Base-by-base conservation (phyloP, 108 stramenopile species). In the Nitzschia inconspicua region DNA sequence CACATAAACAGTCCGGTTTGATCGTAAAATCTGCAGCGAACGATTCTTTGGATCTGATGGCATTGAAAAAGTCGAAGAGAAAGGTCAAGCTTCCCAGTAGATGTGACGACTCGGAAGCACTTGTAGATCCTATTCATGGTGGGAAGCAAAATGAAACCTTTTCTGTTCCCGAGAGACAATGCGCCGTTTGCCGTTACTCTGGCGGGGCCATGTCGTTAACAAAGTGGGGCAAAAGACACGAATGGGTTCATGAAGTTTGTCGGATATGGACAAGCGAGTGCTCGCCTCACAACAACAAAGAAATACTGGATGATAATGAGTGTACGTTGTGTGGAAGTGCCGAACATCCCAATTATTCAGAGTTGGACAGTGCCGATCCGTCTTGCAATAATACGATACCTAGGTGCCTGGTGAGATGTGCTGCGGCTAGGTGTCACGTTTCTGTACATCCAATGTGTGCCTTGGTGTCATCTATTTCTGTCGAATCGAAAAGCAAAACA, bases 381-480 rank as follows among this genome's bases (percentile, higher is more conserved):
- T 23, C 28, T 16, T 4, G n/a, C 2, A 43, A 27, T 5, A 58
- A 5, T 4, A 6, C 6, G 3, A 31, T 22, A 18, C n/a, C 47
- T 26, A 51, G 44, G 3, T 59, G 72, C 49, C 47, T 90, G 10
- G 70, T 80, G 31, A 75, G 57, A 56, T 90, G 89, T 64, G 83
- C 85, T 37, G 85, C 85, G 20, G 40, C 60, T 22, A 68, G 85
- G 29, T 90, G 89, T 55, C 72, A 52, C 20, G 62, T 86, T 14
- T 55, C 66, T 16, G 86, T 90, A 44, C 89, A 90, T 74, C 85
- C 89, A 8, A 85, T 86, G 83, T 90, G 89, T 64, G 89, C 82
- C 31, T 43, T 87, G 20, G 37, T 85, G 36, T 51, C 82, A 26
- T 71, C 81, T 1, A 71, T 64, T 25, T n/a, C 44, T 59, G 37